Evolutionary conservation across 192 early-diverging fungal genomes (phyloP).

Genomic region (Phlyctochytrium arcticum): DNA sequence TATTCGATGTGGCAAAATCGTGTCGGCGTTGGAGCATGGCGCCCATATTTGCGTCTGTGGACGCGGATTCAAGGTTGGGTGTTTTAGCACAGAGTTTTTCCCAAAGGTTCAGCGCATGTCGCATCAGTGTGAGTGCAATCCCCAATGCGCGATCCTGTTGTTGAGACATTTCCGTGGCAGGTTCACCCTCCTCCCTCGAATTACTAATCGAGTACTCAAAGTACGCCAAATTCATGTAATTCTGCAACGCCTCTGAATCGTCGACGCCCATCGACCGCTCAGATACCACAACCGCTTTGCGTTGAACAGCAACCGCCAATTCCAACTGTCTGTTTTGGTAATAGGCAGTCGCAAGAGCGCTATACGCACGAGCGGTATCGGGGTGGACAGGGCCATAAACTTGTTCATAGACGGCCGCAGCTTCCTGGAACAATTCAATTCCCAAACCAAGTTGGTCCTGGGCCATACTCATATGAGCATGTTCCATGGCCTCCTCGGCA

Average conservation of each 20-base stretch:
- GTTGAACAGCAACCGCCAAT: conserved; percentile 49
- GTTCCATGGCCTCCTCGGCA: conserved; percentile 88
- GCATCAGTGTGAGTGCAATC: conserved; percentile 36
- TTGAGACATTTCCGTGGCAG: neutral
- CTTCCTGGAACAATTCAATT: conserved; percentile 78
- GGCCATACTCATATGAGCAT: conserved; percentile 70
- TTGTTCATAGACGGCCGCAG: conserved; percentile 86
- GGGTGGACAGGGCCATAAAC: conserved; percentile 87
- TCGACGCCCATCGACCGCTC: conserved; percentile 88
- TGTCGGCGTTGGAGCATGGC: conserved; percentile 27
- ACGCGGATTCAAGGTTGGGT: conserved; percentile 77
- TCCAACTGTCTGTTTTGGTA: conserved; percentile 72
- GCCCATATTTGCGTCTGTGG: conserved; percentile 54
- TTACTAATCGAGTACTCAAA: conserved; percentile 80
- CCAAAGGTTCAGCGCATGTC: conserved; percentile 79
- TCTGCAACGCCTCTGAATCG: conserved; percentile 52
- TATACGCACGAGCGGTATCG: conserved; percentile 83
- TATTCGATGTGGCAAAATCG: conserved; percentile 50
- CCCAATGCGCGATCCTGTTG: neutral
- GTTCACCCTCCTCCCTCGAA: conserved; percentile 35
- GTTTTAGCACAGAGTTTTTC: conserved; percentile 67
- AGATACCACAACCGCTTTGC: conserved; percentile 76
- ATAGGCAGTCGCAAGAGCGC: conserved; percentile 75
- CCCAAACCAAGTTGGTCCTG: conserved; percentile 77
- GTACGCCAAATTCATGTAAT: conserved; percentile 75